A percentile compares a stretch with the other conserved stretches of the same genome.
phyloP scores from a whole-genome alignment of 306 rosid species.

The Lotus japonicus region DNA sequence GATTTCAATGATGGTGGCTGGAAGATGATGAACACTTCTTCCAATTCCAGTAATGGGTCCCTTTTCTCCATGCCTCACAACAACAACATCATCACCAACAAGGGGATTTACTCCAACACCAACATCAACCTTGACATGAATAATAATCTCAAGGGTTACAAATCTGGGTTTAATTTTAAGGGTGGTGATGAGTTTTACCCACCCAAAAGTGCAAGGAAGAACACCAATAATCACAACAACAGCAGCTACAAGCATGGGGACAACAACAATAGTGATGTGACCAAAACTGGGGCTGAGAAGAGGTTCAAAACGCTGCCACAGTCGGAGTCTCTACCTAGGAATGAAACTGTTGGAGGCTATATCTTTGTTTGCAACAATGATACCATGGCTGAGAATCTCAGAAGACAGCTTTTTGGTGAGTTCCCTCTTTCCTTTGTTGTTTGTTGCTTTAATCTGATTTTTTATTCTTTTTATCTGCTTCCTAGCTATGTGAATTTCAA shows the following conservation, averaged over 20 bases:
- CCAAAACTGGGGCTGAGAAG: constrained; percentile 47
- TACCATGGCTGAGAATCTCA: constrained; percentile 89
- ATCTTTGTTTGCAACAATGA: constrained; percentile 96
- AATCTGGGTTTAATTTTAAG: constrained; percentile 23
- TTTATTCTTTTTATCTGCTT: not conserved
- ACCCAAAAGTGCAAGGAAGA: constrained; percentile 41
- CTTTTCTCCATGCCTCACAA: constrained; percentile 26
- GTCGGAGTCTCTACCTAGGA: constrained; percentile 66
- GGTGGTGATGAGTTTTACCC: constrained; percentile 37
- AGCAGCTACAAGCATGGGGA: constrained; percentile 41
- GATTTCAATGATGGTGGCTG: constrained; percentile 27
- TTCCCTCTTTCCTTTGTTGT: not conserved
- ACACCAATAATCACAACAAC: constrained; percentile 12
- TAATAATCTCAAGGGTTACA: constrained; percentile 45
- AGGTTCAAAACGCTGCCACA: constrained; percentile 82
- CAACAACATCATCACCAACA: not conserved
- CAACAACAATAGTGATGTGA: constrained; percentile 30
- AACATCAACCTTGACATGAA: not conserved
- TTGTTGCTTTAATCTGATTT: not conserved
- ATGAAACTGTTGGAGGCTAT: constrained; percentile 83
- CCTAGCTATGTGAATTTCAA: not conserved
- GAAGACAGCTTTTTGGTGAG: constrained; percentile 81
- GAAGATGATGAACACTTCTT: no score
- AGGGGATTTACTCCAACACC: no score
- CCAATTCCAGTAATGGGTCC: no score